Base-by-base conservation (phyloP, 2,329 filamentous ascomycete species). In the Colletotrichum cuscutae region DNA sequence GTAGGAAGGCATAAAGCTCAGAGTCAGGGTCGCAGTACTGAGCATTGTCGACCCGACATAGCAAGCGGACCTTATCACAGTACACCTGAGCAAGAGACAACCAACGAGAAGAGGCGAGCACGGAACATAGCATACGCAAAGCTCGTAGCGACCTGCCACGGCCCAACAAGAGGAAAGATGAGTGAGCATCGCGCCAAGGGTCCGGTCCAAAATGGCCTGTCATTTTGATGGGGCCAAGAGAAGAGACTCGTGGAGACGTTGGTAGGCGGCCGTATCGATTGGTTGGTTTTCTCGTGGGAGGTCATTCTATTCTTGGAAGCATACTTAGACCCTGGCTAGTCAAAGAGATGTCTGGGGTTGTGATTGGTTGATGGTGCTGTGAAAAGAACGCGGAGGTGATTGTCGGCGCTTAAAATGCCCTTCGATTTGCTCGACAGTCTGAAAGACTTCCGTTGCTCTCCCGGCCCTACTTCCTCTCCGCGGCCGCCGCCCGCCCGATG, bases 261-360 rank as follows among this genome's bases (percentile, higher is more conserved):
- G 53, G 32, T n/a, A 53, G 52, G 24, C 32, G 28, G 26, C 13
- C 56, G 49, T 2, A 35, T 53, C 62, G 28, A 76, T 75, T 76
- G 75, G 75, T 46, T 54, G 54, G 19, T n/a, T 61, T 19, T 46
- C 54, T 70, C 59, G 53, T 62, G 65, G 26, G 49, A 65, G 58
- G 62, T 53, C 64, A 69, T 62, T 77, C 75, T 77, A 77, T 77
- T 77, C 74, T 77, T 77, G 69, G 76, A 75, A 65, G 32, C 54
- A 59, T 26, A 28, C 35, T 26, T 28, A 46, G n/a, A 57, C 28
- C 70, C 69, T 49, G 53, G 71, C 42, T 46, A 57, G 54, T 62
- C n/a, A 35, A 26, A 28, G 52, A 63, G 56, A 57, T 64, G 62
- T 72, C 52, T 46, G 58, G 60, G 71, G 57, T 57, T 61, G 9